Base-by-base conservation (phyloP, 2,329 filamentous ascomycete species). In the Zasmidium angulare region DNA sequence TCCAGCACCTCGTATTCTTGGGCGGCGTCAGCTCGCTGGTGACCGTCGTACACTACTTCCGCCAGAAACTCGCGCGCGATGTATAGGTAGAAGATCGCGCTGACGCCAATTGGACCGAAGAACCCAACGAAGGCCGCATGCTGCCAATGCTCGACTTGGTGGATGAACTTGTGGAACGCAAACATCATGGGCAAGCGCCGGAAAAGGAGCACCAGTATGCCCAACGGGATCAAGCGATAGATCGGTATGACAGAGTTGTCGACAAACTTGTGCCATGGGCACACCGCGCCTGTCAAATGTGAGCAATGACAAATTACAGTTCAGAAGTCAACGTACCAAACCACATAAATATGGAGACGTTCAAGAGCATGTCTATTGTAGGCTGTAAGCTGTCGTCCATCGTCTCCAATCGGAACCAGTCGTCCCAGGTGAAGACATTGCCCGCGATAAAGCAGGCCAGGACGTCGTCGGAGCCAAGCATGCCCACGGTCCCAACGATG, bases 331-430 rank as follows among this genome's bases (percentile, higher is more conserved):
- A 29, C 24, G 20, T 23, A 58, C 49, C 43, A 23, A 93, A 93
- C 92, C 91, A 97, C 75, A 96, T 85, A 73, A 97, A 97, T 43
- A 97, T 84, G 19, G 87, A 81, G 2, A 96, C 85, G 71, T 97
- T 97, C 58, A 97, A 86, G 1, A 97, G 81, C 91, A 96, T 96
- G 73, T 97, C 92, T 49, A 97, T 89, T 0, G 92, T 96, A 0
- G 92, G 92, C 72, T 97, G 92, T n/a, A 97, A 82, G 1, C 90
- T 93, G 73, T 97, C 93, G 66, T 96, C 93, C 67, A 89, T 79
- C 0, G 93, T 97, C 74, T 96, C 90, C 1, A 93, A 79, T 0
- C 93, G 88, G 75, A 96, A 97, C 91, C 91, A 96, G 75, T 96
- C 91, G 72, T 96, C 92, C 86, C 91, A 93, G 0, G 91, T 96